These are phyloP conservation scores for Lupinus albus DNA, from an alignment of 306 rosid species.

Conservation along the genomic window DNA sequence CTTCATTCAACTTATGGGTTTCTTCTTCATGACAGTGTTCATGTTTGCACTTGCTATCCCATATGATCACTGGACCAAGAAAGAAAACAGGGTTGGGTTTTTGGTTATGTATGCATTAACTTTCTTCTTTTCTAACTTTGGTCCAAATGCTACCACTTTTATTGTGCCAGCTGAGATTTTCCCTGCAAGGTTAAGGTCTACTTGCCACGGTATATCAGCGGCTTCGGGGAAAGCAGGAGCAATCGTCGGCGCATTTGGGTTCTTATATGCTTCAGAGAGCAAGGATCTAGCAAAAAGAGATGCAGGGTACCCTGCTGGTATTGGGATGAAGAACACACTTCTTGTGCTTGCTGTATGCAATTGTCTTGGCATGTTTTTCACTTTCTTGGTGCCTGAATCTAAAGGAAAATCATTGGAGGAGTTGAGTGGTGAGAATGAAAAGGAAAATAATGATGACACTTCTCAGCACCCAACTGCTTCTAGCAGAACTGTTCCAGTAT, in stretches of 20 bases:
- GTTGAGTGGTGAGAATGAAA: slow-evolving; percentile 44
- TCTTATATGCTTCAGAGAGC: slow-evolving; percentile 41
- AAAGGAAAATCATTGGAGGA: slow-evolving; percentile 44
- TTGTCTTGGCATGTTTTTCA: slow-evolving; percentile 36
- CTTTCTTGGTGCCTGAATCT: slow-evolving; percentile 43
- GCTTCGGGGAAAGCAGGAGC: slow-evolving; percentile 43
- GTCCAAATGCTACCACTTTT: slow-evolving; percentile 45
- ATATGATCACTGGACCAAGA: slow-evolving; percentile 41
- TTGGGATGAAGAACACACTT: slow-evolving; percentile 46
- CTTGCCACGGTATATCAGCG: slow-evolving; percentile 42
- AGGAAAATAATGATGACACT: background rate
- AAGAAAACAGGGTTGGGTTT: slow-evolving; percentile 35
- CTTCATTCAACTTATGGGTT: slow-evolving; percentile 43
- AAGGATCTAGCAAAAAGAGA: slow-evolving; percentile 31
- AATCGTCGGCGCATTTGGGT: slow-evolving; percentile 43
- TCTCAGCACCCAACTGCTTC: background rate
- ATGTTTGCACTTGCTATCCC: slow-evolving; percentile 46
- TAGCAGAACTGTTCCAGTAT: slow-evolving; percentile 37
- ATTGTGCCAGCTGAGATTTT: slow-evolving; percentile 47
- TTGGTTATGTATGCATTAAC: slow-evolving; percentile 38
- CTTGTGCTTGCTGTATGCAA: slow-evolving; percentile 39
- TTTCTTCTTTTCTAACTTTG: slow-evolving; percentile 43
- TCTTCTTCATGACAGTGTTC: slow-evolving; percentile 46
- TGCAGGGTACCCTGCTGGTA: slow-evolving; percentile 45
- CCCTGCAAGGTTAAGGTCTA: slow-evolving; percentile 44